Evolutionary conservation across 83 land plant genomes (phyloP), one percentile per base, ranked within the genome.

Genomic region (Thuja plicata): DNA sequence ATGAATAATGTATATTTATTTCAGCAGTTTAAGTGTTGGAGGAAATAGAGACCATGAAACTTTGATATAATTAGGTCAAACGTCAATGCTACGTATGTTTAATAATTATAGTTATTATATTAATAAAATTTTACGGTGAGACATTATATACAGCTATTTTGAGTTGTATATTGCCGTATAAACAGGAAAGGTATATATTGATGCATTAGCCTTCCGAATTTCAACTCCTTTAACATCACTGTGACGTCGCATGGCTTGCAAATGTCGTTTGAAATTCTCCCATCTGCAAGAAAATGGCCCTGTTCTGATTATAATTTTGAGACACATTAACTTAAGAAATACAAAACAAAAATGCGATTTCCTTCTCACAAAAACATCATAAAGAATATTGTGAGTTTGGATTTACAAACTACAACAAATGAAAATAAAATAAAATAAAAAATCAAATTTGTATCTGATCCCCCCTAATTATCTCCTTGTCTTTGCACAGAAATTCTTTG

Each of bases 111-210:
- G n/a, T n/a, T n/a, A n/a, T n/a, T n/a, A n/a, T n/a, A n/a, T n/a
- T n/a, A n/a, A n/a, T n/a, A n/a, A n/a, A n/a, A n/a, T n/a, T n/a
- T n/a, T n/a, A n/a, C n/a, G n/a, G n/a, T n/a, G n/a, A n/a, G n/a
- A n/a, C n/a, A n/a, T n/a, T n/a, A n/a, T n/a, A n/a, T n/a, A n/a
- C n/a, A n/a, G n/a, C n/a, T n/a, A n/a, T n/a, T n/a, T n/a, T n/a
- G n/a, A n/a, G n/a, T n/a, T n/a, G n/a, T n/a, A n/a, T n/a, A n/a
- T n/a, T n/a, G n/a, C n/a, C n/a, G n/a, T n/a, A n/a, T n/a, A n/a
- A n/a, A n/a, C 92, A 24, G 98, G 98, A 88, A 94, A 97, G 21
- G 93, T 94, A 86, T 97, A 97, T 11, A 95, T 92, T 30, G 97
- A 97, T 60, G 90, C 88, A 87, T 92, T 91, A 70, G 92, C 88